These are phyloP conservation scores for Colletotrichum camelliae DNA, from an alignment of 2,329 filamentous ascomycete species.

Conservation along the genomic window DNA sequence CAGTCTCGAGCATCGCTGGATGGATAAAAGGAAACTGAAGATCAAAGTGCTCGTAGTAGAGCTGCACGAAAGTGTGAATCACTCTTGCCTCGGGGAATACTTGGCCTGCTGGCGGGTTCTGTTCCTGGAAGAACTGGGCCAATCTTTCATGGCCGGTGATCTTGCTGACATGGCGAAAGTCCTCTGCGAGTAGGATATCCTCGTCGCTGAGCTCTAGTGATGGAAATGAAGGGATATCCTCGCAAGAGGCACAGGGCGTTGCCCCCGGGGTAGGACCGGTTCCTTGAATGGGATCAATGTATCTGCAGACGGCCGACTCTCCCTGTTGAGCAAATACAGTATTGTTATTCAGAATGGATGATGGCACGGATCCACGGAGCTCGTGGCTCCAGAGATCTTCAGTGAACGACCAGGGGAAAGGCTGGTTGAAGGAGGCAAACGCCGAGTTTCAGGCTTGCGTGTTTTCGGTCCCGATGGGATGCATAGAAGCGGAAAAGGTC, in stretches of 20 bases:
- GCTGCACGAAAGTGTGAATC: background rate
- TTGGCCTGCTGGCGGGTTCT: fast-evolving
- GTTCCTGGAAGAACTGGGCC: background rate
- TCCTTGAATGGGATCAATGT: background rate
- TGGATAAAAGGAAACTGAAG: background rate
- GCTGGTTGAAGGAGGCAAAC: background rate
- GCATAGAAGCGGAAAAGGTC: background rate
- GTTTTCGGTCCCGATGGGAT: background rate
- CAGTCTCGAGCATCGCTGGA: background rate
- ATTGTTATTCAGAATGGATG: background rate
- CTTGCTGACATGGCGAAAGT: background rate
- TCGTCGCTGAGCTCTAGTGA: background rate
- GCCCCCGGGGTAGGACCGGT: background rate
- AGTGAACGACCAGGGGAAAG: background rate
- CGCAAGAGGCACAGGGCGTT: background rate
- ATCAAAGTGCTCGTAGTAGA: background rate
- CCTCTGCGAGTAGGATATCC: background rate
- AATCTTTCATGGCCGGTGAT: background rate
- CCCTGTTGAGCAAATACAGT: fast-evolving
- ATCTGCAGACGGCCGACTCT: background rate
- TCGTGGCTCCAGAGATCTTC: background rate
- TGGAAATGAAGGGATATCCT: background rate
- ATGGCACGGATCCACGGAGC: background rate
- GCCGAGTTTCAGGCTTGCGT: background rate
- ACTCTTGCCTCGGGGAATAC: background rate